A percentile compares a stretch with the other conserved stretches of the same genome.
Conservation (phyloP, 495 filamentous ascomycete species). For the Friedmanniomyces endolithicus region DNA sequence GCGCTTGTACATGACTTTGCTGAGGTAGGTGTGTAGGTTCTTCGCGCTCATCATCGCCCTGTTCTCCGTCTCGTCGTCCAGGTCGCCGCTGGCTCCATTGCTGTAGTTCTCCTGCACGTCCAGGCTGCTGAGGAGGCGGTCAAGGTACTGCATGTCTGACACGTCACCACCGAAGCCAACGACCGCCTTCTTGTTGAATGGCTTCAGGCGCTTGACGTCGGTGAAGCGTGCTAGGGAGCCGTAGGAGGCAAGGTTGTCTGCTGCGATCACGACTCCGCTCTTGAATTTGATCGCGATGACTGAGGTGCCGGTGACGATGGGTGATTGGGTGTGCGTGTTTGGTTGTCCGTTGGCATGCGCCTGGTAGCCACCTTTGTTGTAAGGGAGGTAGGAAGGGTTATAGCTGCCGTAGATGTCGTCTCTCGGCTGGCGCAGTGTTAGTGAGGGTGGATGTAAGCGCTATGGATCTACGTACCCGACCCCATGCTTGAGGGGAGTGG, state of each 20-base stretch:
- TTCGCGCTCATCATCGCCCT: slow-evolving; percentile 60
- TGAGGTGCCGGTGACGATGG: slow-evolving; percentile 90
- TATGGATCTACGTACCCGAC: slow-evolving; percentile 54
- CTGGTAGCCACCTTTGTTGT: slow-evolving; percentile 28
- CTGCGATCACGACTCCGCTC: slow-evolving; percentile 88
- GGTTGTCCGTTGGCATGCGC: slow-evolving; percentile 38
- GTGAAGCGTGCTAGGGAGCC: slow-evolving; percentile 94
- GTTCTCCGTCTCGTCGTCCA: slow-evolving; percentile 21
- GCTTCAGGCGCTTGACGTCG: slow-evolving; percentile 77
- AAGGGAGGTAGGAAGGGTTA: slow-evolving; percentile 61
- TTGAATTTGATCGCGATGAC: slow-evolving; percentile 90
- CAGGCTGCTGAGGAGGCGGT: slow-evolving; percentile 75
- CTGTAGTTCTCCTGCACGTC: slow-evolving; percentile 78
- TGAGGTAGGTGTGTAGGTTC: slow-evolving; percentile 89
- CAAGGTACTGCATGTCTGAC: slow-evolving; percentile 95
- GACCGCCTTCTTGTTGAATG: slow-evolving; percentile 63
- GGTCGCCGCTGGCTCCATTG: slow-evolving; percentile 17
- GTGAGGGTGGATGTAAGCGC: slow-evolving; percentile 15
- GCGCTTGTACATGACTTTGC: slow-evolving; percentile 87
- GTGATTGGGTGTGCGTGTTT: slow-evolving; percentile 75
- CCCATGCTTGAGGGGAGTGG: slow-evolving; percentile 91
- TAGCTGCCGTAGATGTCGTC: slow-evolving; percentile 94
- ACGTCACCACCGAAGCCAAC: slow-evolving; percentile 89
- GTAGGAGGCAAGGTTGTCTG: slow-evolving; percentile 96
- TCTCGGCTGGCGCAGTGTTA: slow-evolving; percentile 50